A percentile compares a stretch with the other conserved stretches of the same genome.
Evolutionary conservation across 2,329 filamentous ascomycete species (phyloP).

Genomic region (Exophiala mesophila): DNA sequence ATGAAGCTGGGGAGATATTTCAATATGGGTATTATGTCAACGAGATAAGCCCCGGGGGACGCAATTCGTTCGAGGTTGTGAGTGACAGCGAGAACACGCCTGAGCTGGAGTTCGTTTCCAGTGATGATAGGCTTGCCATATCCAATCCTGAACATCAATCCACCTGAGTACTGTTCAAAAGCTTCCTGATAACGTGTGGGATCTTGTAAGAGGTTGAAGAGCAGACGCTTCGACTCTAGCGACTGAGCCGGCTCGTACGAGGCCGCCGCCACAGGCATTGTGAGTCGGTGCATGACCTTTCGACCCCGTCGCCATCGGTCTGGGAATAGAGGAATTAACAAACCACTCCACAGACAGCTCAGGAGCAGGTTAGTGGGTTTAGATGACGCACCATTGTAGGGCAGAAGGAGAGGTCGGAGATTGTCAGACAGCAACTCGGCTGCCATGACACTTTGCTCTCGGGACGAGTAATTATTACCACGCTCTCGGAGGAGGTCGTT

Average conservation of each 20-base stretch:
- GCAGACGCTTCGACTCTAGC: constrained; percentile 30
- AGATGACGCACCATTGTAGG: constrained; percentile 19
- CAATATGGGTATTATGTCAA: constrained; percentile 31
- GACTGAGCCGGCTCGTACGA: constrained; percentile 31
- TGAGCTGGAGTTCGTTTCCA: constrained; percentile 31
- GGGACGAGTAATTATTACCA: constrained; percentile 35
- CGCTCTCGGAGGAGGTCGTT: constrained; percentile 40
- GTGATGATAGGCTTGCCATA: constrained; percentile 35
- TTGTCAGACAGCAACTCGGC: constrained; percentile 31
- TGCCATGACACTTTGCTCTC: constrained; percentile 33
- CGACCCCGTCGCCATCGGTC: constrained; percentile 31
- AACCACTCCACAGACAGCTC: no score
- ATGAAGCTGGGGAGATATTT: constrained; percentile 28
- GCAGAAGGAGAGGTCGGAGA: constrained; percentile 29
- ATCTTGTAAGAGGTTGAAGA: constrained; percentile 29
- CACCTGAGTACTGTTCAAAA: constrained; percentile 36
- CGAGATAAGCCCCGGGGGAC: constrained; percentile 35
- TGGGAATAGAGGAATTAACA: no score
- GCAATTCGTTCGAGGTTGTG: constrained; percentile 35
- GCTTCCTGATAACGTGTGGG: constrained; percentile 33
- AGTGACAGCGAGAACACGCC: constrained; percentile 32
- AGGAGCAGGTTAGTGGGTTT: no score
- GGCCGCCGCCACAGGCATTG: constrained; percentile 30
- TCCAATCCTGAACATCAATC: constrained; percentile 35
- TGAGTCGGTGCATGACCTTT: constrained; percentile 33